Conservation (phyloP, 2,329 filamentous ascomycete genomes). For the Stemphylium beticola region DNA sequence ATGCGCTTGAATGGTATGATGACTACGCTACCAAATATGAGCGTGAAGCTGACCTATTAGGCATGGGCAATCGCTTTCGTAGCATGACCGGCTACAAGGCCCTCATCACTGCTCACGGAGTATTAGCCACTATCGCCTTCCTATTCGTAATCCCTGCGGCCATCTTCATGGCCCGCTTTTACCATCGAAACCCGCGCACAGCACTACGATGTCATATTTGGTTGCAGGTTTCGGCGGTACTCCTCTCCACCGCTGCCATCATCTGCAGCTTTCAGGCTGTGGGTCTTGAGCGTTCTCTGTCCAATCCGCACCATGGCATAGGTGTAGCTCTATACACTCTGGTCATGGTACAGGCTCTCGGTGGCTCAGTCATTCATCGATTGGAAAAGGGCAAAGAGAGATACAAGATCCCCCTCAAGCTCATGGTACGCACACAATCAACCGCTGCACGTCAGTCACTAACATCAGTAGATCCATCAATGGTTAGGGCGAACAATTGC, state of each 20-base stretch:
- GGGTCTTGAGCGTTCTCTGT: constrained; percentile 71
- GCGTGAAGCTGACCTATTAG: constrained; percentile 51
- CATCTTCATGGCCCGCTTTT: constrained; percentile 77
- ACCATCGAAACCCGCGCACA: constrained; percentile 64
- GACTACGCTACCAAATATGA: neutral
- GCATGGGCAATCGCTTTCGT: constrained; percentile 82
- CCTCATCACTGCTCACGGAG: constrained; percentile 73
- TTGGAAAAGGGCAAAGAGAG: constrained; percentile 60
- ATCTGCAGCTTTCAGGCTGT: constrained; percentile 80
- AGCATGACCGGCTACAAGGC: constrained; percentile 72
- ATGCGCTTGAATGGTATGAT: constrained; percentile 80
- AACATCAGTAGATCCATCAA: constrained; percentile 73
- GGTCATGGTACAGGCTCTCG: constrained; percentile 73
- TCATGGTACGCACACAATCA: constrained; percentile 56
- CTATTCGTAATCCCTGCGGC: constrained; percentile 74
- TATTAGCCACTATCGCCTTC: constrained; percentile 75
- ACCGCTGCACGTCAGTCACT: constrained; percentile 5
- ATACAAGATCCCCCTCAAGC: constrained; percentile 62
- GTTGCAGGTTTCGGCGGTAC: constrained; percentile 71
- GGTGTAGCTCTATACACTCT: constrained; percentile 79
- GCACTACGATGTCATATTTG: constrained; percentile 76
- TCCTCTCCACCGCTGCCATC: constrained; percentile 73
- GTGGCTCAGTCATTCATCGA: constrained; percentile 68
- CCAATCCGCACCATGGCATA: constrained; percentile 86
- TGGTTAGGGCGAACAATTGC: constrained; percentile 83